A percentile compares a stretch with the other conserved stretches of the same genome.
Conservation (phyloP, 306 rosid genomes). For the Begonia fuchsioides region DNA sequence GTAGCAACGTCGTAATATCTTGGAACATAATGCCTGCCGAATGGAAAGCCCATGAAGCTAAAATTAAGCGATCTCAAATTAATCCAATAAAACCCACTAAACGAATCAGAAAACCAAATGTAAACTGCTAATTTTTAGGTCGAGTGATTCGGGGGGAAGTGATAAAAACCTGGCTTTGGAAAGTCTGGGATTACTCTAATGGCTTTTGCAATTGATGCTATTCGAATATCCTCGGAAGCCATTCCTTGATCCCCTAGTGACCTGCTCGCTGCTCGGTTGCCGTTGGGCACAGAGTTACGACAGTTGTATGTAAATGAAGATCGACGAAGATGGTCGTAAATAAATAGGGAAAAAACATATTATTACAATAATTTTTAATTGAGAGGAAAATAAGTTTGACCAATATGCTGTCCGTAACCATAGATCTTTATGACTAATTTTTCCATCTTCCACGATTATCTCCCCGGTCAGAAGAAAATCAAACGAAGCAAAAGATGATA, state of each 20-base stretch:
- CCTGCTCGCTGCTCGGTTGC: constrained; percentile 23
- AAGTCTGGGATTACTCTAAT: constrained; percentile 86
- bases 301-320: constrained; percentile 2
- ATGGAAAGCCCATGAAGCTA: background rate
- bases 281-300: constrained; percentile 8
- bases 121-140: constrained; percentile 1
- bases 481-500: background rate
- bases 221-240: constrained; percentile 64
- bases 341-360: background rate
- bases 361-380: constrained; percentile 1
- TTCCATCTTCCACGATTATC: no score
- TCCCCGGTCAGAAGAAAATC: no score
- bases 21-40: constrained; percentile 84
- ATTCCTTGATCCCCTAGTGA: constrained; percentile 23
- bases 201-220: constrained; percentile 50
- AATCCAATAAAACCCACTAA: background rate
- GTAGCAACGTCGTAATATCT: constrained; percentile 87
- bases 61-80: background rate
- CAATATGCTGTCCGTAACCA: no score
- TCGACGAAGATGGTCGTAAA: background rate
- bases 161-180: constrained; percentile 98
- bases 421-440: no score
- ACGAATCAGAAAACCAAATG: background rate
- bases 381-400: background rate
- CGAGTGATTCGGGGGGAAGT: no score